These are phyloP conservation scores for Chlorella vulgaris DNA, from an alignment of 139 green algal genomes.

Conservation along the genomic window DNA sequence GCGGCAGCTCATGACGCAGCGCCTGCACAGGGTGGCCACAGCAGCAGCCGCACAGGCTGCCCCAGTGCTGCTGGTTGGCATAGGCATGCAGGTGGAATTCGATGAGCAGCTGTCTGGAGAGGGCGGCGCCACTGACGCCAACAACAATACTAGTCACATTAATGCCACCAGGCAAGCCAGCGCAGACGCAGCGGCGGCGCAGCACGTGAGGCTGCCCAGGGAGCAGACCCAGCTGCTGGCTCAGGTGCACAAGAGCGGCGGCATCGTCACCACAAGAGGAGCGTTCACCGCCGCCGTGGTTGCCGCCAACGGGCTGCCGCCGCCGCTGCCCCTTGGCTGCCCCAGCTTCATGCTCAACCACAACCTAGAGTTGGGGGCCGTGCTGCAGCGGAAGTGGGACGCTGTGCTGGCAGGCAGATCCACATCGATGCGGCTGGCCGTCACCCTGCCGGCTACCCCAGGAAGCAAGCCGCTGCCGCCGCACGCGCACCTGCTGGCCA, in stretches of 20 bases:
- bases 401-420: background rate
- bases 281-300: background rate
- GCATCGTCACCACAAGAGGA: background rate
- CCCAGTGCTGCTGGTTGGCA: background rate
- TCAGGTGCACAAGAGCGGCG: background rate
- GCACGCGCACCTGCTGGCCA: background rate
- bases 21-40: background rate
- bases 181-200: background rate
- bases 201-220: background rate
- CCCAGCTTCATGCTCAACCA: background rate
- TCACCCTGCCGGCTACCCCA: background rate
- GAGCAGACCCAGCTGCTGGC: background rate
- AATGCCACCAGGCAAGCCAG: no score
- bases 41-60: background rate
- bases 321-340: background rate
- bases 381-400: background rate
- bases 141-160: no score
- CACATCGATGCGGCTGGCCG: background rate
- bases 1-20: background rate
- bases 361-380: background rate
- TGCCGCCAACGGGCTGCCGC: background rate
- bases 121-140: no score
- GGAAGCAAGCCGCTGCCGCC: background rate
- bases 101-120: no score
- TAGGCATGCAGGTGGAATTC: background rate